phyloP scores from a whole-genome alignment of 805 yeast genomes.

The Starmerella khaoyaiensis region DNA sequence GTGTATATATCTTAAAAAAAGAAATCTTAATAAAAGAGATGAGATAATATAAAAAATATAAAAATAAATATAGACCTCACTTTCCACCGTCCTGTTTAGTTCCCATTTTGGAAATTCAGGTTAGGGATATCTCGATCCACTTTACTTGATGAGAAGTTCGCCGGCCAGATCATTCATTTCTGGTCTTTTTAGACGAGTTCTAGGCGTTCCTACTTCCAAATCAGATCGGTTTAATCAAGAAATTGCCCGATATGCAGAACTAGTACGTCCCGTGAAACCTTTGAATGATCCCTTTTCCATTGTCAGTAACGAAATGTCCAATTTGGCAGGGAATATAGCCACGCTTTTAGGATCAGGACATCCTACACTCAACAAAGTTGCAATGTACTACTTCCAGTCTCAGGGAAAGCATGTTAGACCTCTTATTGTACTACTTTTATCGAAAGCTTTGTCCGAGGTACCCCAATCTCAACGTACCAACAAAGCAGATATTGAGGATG shows the following conservation, averaged over 20 bases:
- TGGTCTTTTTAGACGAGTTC: conserved; percentile 11
- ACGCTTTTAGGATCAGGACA: conserved; percentile 82
- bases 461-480: conserved; percentile 58
- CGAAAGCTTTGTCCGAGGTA: conserved; percentile 63
- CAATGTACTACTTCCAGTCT: conserved; percentile 89
- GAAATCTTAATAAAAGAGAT: no score
- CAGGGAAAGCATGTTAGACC: conserved; percentile 96
- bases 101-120: no score
- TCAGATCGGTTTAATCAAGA: conserved; percentile 19
- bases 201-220: conserved; percentile 8
- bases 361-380: conserved; percentile 80
- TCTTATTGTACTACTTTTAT: conserved; percentile 64
- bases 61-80: no score
- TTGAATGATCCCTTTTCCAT: conserved; percentile 75
- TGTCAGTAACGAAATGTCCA: conserved; percentile 87
- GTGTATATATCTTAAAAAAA: no score
- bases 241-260: conserved; percentile 23
- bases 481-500: conserved; percentile 34
- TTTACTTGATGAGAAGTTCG: conserved; percentile 2
- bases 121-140: no score
- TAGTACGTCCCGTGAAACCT: conserved; percentile 29
- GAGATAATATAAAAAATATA: no score
- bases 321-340: conserved; percentile 76
- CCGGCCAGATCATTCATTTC: conserved; percentile 6
- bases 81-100: no score